Percentiles rank a stretch among this genome's conserved stretches.
Evolutionary conservation across 768 basidiomycete species (phyloP).

Genomic region (Auriculariales sp.): DNA sequence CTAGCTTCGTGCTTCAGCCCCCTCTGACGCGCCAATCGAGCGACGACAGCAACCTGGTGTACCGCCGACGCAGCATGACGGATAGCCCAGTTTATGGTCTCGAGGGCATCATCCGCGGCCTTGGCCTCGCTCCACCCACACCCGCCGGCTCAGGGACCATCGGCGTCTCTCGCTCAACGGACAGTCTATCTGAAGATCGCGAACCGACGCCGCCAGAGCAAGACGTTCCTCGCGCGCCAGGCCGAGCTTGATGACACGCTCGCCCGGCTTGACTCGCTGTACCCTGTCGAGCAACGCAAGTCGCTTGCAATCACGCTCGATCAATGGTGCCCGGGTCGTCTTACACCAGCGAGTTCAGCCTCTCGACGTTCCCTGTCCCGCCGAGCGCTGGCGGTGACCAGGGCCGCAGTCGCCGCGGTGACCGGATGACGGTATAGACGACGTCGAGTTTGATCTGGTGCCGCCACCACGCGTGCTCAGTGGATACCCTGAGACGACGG

Average conservation of each 20-base stretch:
- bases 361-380: not conserved
- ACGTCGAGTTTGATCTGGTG: not conserved
- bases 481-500: not conserved
- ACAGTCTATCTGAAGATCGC: not conserved
- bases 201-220: not conserved
- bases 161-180: not conserved
- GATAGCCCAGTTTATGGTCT: not conserved
- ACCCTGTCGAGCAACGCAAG: not conserved
- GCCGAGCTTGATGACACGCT: not conserved
- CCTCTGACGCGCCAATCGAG: not conserved
- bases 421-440: not conserved
- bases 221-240: not conserved
- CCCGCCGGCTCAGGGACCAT: not conserved
- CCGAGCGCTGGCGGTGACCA: not conserved
- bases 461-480: not conserved
- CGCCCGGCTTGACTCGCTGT: not conserved
- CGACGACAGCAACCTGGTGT: not conserved
- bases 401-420: no score
- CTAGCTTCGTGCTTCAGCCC: not conserved
- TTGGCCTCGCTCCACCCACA: not conserved
- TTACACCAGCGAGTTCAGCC: not conserved
- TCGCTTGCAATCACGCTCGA: no score
- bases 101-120: not conserved
- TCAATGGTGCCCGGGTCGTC: no score
- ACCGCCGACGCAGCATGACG: not conserved